Evolutionary conservation across 805 yeast species (phyloP).

Genomic region (Myxozyma nipponensis): DNA sequence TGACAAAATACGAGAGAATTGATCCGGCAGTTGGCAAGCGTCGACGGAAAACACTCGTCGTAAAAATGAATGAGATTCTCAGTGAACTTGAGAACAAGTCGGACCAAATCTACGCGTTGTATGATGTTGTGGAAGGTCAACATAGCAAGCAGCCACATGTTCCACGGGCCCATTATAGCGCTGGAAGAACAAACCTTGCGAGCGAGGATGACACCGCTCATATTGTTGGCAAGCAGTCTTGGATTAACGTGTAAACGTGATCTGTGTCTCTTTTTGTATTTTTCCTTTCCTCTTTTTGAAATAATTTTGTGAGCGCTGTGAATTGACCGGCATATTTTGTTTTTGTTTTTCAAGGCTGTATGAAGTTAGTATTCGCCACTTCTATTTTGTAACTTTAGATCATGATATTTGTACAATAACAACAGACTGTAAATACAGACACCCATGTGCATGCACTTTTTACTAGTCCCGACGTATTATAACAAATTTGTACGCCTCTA

Average conservation of each 20-base stretch:
- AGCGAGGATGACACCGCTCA: conserved; percentile 7
- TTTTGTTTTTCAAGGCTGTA: too few species aligned
- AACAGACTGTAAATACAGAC: too few species aligned
- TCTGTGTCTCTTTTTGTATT: too few species aligned
- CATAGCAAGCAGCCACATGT: background rate
- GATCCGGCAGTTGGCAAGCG: conserved; percentile 25
- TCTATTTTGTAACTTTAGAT: too few species aligned
- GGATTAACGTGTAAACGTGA: conserved; percentile 14
- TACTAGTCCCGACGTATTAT: too few species aligned
- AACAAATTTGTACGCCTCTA: too few species aligned
- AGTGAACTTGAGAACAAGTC: conserved; percentile 26
- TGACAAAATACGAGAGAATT: conserved; percentile 13
- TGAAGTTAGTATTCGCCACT: too few species aligned
- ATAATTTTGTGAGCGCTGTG: too few species aligned
- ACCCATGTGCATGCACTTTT: too few species aligned
- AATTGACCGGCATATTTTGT: too few species aligned
- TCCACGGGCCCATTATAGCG: background rate
- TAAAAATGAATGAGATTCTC: conserved; percentile 8
- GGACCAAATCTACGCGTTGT: conserved; percentile 29
- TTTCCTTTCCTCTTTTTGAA: too few species aligned
- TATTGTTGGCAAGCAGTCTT: conserved; percentile 6
- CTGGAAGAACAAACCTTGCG: background rate
- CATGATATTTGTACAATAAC: too few species aligned
- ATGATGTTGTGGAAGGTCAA: conserved; percentile 24
- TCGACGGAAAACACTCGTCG: conserved; percentile 19